Evolutionary conservation across 2,329 filamentous ascomycete species (phyloP), one percentile per base, ranked within the genome.

Genomic region (Pleurostoma richardsiae): DNA sequence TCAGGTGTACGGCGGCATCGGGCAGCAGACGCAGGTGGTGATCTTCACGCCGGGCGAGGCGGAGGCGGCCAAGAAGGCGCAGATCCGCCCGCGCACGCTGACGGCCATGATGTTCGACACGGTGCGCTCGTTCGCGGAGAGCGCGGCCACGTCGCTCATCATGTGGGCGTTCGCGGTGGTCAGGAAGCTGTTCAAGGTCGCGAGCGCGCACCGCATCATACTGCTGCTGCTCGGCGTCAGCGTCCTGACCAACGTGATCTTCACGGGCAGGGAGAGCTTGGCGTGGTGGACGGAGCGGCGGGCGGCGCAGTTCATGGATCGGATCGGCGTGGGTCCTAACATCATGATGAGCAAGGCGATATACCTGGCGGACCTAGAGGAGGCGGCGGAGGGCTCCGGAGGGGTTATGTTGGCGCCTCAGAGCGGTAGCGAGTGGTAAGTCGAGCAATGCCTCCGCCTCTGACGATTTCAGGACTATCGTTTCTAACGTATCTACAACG

Each of bases 201-300:
- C 83, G 38, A 85, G 79, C 30, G 86, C 89, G 7, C 83, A 97
- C 61, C 80, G 84, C 39, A 61, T 96, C 26, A 79, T 97, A 4
- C 68, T 97, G 30, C 59, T 74, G 3, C 62, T 92, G 10, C 73
- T 97, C 19, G 71, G 74, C 1, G 57, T 86, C 30, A 96, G 90
- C 59, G 65, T 82, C 10, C 59, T 89, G 8, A 76, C 82, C 42
- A 97, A 97, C 59, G 66, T 86, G 27, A 76, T 90, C 54, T 82
- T 91, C 59, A 83, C 87, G 1, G 88, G 86, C 10, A 81, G 84
- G 52, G 83, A 89, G 60, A 80, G 80, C 5, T 82, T 83, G 56
- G 74, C 79, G 2, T 97, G 90, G 90, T 96, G 88, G 86, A 77
- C 80, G 41, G 92, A 97, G 68, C 81, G 90, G 48, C 85, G 81